A percentile compares a stretch with the other conserved stretches of the same genome.
Evolutionary conservation across 2,329 filamentous ascomycete genomes (phyloP).

Genomic region (Berkeleyomyces rouxiae): DNA sequence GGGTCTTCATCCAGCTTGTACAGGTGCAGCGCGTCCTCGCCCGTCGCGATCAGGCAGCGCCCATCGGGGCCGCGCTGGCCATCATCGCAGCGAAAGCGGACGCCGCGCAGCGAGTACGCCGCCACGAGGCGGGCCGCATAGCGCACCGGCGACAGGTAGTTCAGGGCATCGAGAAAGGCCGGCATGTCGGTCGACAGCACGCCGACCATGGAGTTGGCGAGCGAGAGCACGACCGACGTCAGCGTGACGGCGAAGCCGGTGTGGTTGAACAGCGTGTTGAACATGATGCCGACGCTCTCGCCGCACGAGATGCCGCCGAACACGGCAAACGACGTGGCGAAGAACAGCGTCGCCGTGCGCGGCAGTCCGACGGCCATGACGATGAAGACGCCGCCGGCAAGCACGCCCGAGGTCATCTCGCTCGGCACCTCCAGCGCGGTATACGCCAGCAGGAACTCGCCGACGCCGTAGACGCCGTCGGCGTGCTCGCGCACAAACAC

Average conservation of each 20-base stretch:
- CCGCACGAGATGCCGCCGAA: conserved; percentile 61
- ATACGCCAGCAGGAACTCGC: conserved; percentile 56
- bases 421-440: conserved; percentile 55
- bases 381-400: conserved; percentile 49
- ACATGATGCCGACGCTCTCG: conserved; percentile 62
- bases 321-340: conserved; percentile 49
- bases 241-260: conserved; percentile 63
- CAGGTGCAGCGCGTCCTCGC: conserved; percentile 47
- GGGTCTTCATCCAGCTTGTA: conserved; percentile 50
- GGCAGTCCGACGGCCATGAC: conserved; percentile 50
- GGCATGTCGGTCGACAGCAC: conserved; percentile 57
- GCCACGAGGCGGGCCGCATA: conserved; percentile 52
- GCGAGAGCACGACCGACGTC: conserved; percentile 50
- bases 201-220: conserved; percentile 55
- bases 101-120: conserved; percentile 43
- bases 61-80: conserved; percentile 43
- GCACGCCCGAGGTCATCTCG: conserved; percentile 45
- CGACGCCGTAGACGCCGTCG: conserved; percentile 53
- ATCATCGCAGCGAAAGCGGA: conserved; percentile 47
- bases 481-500: conserved; percentile 65
- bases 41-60: conserved; percentile 46
- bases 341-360: conserved; percentile 46
- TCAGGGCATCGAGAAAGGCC: conserved; percentile 46
- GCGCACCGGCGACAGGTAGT: conserved; percentile 55
- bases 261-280: conserved; percentile 59